Evolutionary conservation across 2,329 filamentous ascomycete genomes (phyloP), one percentile per base, ranked within the genome.

Genomic region (Colletotrichum salicis): DNA sequence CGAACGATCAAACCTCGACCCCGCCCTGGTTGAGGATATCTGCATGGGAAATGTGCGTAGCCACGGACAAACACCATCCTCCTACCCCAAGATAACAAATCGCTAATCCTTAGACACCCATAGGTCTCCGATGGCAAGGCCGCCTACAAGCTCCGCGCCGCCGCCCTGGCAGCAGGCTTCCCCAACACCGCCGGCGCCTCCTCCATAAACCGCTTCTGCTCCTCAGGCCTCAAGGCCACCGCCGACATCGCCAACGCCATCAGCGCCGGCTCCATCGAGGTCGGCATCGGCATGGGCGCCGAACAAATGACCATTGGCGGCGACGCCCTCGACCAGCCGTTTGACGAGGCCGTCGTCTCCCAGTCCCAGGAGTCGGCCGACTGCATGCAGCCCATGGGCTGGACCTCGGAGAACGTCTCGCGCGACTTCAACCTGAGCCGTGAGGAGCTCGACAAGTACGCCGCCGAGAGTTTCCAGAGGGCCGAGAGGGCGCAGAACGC

Each of bases 201-300:
- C 55, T 92, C 93, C 55, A 88, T 97, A 70, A 98, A 98, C 88
- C 93, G 96, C 73, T 98, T 99, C 91, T 99, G 96, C 88, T 97
- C 94, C 48, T 98, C 95, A 0, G 96, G 96, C 45, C 91, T 99
- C 75, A 97, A 98, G 84, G 95, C 96, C 69, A 94, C 95, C 5
- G 95, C 97, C 83, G 95, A 98, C 79, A 97, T 99, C 76, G 95
- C 96, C 62, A 92, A 96, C 84, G 90, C 95, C 80, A 98, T 99
- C 82, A 82, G 87, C 70, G 85, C 86, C 62, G 95, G 95, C 73
- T 89, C 89, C 76, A 98, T 99, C 81, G 92, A 97, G 71, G 83
- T 97, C 75, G 96, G 96, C 77, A 86, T 99, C 73, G 96, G 95
- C 19, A 83, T 97, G 57, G 96, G 96, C 64, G 95, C 94, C 64